Percentiles rank a stretch among this genome's conserved stretches.
phyloP scores from a whole-genome alignment of 2,329 filamentous ascomycete species.

The Penicillium italicum region DNA sequence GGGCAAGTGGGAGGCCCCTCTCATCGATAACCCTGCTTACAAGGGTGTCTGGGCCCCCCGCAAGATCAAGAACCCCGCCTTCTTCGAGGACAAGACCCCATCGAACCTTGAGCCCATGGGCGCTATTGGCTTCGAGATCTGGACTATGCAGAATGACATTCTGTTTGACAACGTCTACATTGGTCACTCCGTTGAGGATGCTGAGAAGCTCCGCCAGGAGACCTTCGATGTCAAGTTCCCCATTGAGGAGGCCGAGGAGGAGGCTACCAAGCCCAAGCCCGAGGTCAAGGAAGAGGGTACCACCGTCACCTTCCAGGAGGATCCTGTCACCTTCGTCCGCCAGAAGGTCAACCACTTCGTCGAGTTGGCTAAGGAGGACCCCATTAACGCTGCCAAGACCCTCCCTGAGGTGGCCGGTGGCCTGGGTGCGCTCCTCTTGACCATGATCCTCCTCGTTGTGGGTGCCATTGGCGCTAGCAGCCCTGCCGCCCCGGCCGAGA shows the following conservation, averaged over 20 bases:
- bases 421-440: constrained; percentile 66
- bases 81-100: constrained; percentile 95
- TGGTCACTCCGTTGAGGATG: constrained; percentile 91
- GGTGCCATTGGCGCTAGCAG: constrained; percentile 62
- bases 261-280: constrained; percentile 75
- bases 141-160: constrained; percentile 99
- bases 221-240: constrained; percentile 85
- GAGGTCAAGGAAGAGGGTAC: constrained; percentile 62
- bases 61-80: constrained; percentile 96
- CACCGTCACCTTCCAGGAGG: constrained; percentile 79
- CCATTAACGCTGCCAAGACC: constrained; percentile 77
- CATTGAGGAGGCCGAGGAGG: constrained; percentile 75
- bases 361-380: constrained; percentile 76
- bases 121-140: constrained; percentile 91
- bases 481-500: constrained; percentile 61
- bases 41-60: constrained; percentile 92
- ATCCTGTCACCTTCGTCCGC: constrained; percentile 80
- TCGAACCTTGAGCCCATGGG: constrained; percentile 98
- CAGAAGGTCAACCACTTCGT: constrained; percentile 94
- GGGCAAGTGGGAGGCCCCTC: constrained; percentile 94
- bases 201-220: constrained; percentile 81
- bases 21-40: constrained; percentile 96
- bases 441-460: constrained; percentile 67
- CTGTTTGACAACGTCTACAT: constrained; percentile 99
- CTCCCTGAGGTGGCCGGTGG: constrained; percentile 88